Evolutionary conservation across 345 rosid genomes (phyloP), one percentile per base, ranked within the genome.

Genomic region (Arabidopsis suecica): DNA sequence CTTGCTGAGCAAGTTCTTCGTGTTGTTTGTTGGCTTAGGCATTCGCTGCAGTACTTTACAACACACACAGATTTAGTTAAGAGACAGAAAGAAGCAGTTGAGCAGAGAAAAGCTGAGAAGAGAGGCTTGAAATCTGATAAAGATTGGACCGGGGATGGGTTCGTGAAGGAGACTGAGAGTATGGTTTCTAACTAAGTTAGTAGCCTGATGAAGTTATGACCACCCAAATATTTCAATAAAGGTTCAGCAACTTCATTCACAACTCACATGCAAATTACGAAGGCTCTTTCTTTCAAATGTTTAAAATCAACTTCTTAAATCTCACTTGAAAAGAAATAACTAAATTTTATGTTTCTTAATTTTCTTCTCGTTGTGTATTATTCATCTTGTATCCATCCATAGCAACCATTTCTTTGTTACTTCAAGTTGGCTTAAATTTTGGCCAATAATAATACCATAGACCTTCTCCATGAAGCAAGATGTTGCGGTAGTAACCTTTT

Each of bases 71-170:
- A 95, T 73, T 77, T 93, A 66, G 98, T 95, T 3, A 77, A 66
- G 20, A 85, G 97, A 72, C 98, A 95, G 78, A 84, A 84, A 79
- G 98, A 87, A 82, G 99, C 98, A 0, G 87, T 96, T 45, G 81
- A 76, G 63, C 88, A 81, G 75, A 81, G 99, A 78, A 96, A 88
- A 77, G 97, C 96, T 4, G 45, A 82, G 66, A 89, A 59, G 81
- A 86, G 82, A 72, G 98, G 99, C 22, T 77, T 93, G 83, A 86
- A 85, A 73, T 93, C 98, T 25, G 98, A 96, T 66, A 96, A 91
- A 79, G 99, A 96, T 37, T 91, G 99, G 99, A 96, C 98, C 0
- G 96, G 96, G 62, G 99, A 96, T 79, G 97, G 99, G 60, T 96
- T 96, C 49, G 98, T 93, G 53, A 85, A 86, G 12, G 99, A 93